Percentiles rank a stretch among this genome's conserved stretches.
Evolutionary conservation across 495 filamentous ascomycete genomes (phyloP).

Genomic region (Apiosordaria backusii): DNA sequence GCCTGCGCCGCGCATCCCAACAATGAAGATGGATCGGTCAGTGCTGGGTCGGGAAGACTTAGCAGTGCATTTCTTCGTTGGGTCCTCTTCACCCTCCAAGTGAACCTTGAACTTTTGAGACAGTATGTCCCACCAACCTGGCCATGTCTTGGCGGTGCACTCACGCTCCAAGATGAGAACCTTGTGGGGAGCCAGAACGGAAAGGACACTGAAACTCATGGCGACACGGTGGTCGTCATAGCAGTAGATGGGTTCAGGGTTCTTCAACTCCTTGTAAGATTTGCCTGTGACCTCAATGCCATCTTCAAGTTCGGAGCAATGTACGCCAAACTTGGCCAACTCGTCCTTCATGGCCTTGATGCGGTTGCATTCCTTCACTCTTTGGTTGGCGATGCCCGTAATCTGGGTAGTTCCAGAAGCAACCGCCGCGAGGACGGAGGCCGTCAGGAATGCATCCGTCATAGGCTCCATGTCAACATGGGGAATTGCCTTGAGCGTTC

Average conservation of each 20-base stretch:
- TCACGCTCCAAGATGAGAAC: slow-evolving; percentile 83
- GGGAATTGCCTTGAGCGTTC: slow-evolving; percentile 63
- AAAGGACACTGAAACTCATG: slow-evolving; percentile 96
- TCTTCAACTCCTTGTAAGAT: slow-evolving; percentile 55
- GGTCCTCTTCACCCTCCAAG: slow-evolving; percentile 67
- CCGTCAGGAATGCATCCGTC: slow-evolving; percentile 97
- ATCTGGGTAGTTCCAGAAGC: slow-evolving; percentile 84
- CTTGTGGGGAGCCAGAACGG: slow-evolving; percentile 66
- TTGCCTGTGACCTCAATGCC: slow-evolving; percentile 82
- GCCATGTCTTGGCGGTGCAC: slow-evolving; percentile 98
- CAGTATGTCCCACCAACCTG: slow-evolving; percentile 94
- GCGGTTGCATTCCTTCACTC: slow-evolving; percentile 97
- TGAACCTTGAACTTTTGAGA: slow-evolving; percentile 69
- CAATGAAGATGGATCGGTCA: slow-evolving; percentile 76
- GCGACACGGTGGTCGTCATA: slow-evolving; percentile 98
- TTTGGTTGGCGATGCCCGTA: slow-evolving; percentile 95
- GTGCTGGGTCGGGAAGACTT: slow-evolving; percentile 37
- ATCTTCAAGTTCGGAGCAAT: slow-evolving; percentile 83
- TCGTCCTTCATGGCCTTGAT: slow-evolving; percentile 96
- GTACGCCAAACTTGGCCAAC: slow-evolving; percentile 91
- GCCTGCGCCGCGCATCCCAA: slow-evolving; percentile 96
- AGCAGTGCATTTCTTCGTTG: slow-evolving; percentile 36
- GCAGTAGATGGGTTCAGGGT: slow-evolving; percentile 76
- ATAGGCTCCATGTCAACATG: slow-evolving; percentile 96
- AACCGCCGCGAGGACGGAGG: slow-evolving; percentile 87